Evolutionary conservation across 805 yeast genomes (phyloP), one percentile per base, ranked within the genome.

Genomic region (Blastobotrys attinorum): DNA sequence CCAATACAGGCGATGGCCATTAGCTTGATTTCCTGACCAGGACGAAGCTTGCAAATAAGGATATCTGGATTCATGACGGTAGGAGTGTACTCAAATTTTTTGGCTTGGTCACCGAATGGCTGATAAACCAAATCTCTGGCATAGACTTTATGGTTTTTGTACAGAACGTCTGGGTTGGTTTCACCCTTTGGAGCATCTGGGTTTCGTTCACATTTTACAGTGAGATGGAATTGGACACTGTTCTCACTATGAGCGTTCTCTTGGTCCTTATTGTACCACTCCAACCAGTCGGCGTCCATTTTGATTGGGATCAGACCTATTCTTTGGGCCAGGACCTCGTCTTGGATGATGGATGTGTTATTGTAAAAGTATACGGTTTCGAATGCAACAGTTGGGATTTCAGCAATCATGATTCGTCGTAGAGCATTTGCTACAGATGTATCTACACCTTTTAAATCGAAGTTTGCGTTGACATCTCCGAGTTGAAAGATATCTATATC

Each of bases 331-430:
- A 92, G 74, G 16, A 92, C 96, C 68, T 92, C 98, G 63, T 92
- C 98, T 64, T 89, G 97, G 51, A 92, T 86, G 39, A 92, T 96
- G 1, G 96, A 86, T 1, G 98, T 92, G 65, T 92, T 92, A 72
- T 87, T 90, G 69, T 83, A 83, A 47, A 92, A 75, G 61, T 81
- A 88, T 15, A 92, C 87, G 49, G 85, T 78, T 64, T 92, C 98
- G 18, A 96, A 83, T 13, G 98, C 97, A 38, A 90, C 94, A 1
- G 92, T 76, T 17, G 98, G 98, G 33, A 92, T 95, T 62, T 92
- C 98, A 1, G 97, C 77, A 44, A 92, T 80, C 97, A 92, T 89
- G 56, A 92, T 84, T 59, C 98, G 82, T 61, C 98, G 81, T 66
- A 90, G 88, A 0, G 98, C 97, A 68, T 92, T 92, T 37, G 97